These are phyloP conservation scores for Graphilbum sp. DNA, from an alignment of 2,329 filamentous ascomycete genomes.

Conservation along the genomic window DNA sequence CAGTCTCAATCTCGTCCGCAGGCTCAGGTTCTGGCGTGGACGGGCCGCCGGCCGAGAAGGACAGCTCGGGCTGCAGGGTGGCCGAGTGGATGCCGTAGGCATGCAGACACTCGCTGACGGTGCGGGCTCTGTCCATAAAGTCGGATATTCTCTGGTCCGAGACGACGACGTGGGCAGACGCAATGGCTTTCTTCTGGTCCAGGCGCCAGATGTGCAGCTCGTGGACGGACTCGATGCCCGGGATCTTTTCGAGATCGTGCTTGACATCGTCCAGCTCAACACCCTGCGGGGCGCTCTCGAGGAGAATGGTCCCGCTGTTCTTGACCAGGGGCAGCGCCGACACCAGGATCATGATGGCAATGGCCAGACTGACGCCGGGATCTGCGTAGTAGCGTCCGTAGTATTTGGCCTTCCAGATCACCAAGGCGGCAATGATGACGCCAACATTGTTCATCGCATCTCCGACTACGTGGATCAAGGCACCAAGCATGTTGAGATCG, in stretches of 20 bases:
- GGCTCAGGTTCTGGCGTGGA: not conserved
- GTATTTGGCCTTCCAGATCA: constrained; percentile 50
- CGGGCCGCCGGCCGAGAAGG: not conserved
- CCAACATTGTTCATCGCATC: constrained; percentile 64
- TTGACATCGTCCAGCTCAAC: constrained; percentile 46
- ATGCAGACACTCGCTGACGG: constrained; percentile 52
- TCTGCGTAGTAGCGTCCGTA: constrained; percentile 53
- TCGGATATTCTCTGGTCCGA: constrained; percentile 35
- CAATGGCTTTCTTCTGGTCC: constrained; percentile 52
- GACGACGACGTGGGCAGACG: constrained; percentile 52
- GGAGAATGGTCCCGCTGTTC: constrained; percentile 45
- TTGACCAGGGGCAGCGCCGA: constrained; percentile 47
- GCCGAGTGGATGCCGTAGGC: constrained; percentile 57
- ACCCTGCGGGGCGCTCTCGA: constrained; percentile 47
- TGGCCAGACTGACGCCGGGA: constrained; percentile 50
- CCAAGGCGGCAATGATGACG: constrained; percentile 51
- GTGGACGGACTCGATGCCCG: constrained; percentile 50
- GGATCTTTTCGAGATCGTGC: constrained; percentile 53
- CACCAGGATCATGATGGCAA: constrained; percentile 54
- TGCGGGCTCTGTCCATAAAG: constrained; percentile 45
- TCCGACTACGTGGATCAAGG: constrained; percentile 53
- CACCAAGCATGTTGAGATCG: constrained; percentile 57
- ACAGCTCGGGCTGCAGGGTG: constrained; percentile 51
- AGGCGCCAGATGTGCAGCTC: constrained; percentile 62
- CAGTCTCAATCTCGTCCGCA: not conserved